A percentile compares a stretch with the other conserved stretches of the same genome.
Conservation (phyloP, 2,329 filamentous ascomycete genomes). For the Stemphylium lycopersici region DNA sequence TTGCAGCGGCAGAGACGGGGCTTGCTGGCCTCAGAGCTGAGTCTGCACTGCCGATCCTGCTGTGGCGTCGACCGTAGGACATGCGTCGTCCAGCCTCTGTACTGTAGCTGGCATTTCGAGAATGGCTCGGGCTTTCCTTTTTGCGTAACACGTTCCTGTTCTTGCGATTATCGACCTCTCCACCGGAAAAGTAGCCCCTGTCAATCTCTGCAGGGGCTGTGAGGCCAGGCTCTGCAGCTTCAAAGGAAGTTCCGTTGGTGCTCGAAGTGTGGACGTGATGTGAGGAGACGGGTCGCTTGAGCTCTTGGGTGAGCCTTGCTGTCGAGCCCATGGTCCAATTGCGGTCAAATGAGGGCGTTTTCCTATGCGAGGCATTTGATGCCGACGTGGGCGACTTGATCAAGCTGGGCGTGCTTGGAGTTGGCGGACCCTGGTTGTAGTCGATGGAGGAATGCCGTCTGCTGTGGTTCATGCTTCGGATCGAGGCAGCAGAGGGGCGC, state of each 20-base stretch:
- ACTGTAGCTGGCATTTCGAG: conserved; percentile 77
- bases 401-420: conserved; percentile 25
- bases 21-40: conserved; percentile 66
- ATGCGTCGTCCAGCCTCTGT: conserved; percentile 61
- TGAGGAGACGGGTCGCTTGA: conserved; percentile 42
- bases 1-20: conserved; percentile 63
- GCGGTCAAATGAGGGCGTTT: conserved; percentile 64
- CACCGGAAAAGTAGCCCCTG: conserved; percentile 90
- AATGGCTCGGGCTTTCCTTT: conserved; percentile 70
- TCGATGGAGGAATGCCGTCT: conserved; percentile 89
- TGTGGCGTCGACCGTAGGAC: conserved; percentile 70
- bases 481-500: conserved; percentile 78
- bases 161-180: conserved; percentile 76
- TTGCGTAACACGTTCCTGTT: conserved; percentile 74
- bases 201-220: conserved; percentile 66
- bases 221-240: conserved; percentile 38
- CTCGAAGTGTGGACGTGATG: conserved; percentile 41
- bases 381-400: conserved; percentile 28
- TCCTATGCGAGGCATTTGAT: conserved; percentile 53
- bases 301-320: conserved; percentile 37
- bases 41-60: conserved; percentile 78
- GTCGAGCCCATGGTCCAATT: conserved; percentile 61
- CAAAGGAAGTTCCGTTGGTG: conserved; percentile 36
- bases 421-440: conserved; percentile 55
- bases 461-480: conserved; percentile 82